Percentiles rank a stretch among this genome's conserved stretches.
Conservation (phyloP, 2,329 filamentous ascomycete species). For the Hypomyces perniciosus region DNA sequence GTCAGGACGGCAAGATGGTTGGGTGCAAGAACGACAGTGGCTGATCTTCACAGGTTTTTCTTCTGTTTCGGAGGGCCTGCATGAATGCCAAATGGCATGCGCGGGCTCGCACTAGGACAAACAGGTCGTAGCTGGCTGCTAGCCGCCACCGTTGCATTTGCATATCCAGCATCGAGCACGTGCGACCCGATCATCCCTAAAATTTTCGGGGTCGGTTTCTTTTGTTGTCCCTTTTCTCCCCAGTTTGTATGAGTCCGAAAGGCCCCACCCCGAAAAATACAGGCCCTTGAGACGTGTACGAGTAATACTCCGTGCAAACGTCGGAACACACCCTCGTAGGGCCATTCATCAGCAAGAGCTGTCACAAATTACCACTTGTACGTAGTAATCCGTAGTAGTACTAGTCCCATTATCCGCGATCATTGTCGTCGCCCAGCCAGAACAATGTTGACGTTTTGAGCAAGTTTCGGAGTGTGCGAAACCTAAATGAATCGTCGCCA, state of each 20-base stretch:
- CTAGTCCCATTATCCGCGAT: no score
- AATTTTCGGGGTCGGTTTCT: background rate
- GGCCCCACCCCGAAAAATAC: background rate
- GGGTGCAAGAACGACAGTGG: background rate
- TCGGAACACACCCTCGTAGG: no score
- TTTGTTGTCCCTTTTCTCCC: slow-evolving; percentile 1
- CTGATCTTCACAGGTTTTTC: background rate
- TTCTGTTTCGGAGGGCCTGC: background rate
- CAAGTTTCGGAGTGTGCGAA: background rate
- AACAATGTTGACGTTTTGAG: no score
- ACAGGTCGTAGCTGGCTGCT: no score
- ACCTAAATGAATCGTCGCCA: background rate
- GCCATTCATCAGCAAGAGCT: no score
- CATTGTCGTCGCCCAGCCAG: no score
- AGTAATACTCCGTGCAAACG: no score
- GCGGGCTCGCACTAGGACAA: no score
- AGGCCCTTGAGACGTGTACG: background rate
- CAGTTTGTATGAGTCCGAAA: background rate
- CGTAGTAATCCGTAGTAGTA: no score
- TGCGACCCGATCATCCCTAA: slow-evolving; percentile 1
- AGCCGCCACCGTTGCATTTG: background rate
- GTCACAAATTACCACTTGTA: no score
- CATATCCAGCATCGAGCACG: background rate
- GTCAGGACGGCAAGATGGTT: background rate
- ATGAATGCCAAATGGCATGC: background rate